Base-by-base conservation (phyloP, 2,329 filamentous ascomycete genomes). In the Cladosporium sp. region DNA sequence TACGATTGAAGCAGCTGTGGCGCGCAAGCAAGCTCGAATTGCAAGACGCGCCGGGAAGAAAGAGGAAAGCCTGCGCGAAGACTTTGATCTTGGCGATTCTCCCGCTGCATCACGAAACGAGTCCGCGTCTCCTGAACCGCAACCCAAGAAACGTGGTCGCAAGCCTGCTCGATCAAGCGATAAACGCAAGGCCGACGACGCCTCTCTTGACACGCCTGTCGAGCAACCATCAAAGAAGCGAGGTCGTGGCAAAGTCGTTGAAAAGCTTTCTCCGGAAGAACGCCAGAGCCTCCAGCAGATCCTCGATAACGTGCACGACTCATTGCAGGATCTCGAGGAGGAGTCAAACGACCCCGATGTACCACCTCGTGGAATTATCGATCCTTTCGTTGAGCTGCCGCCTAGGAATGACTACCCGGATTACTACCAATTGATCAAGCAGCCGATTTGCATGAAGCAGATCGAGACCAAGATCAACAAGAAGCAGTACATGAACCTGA, bases 391-490 rank as follows among this genome's bases (percentile, higher is more conserved):
- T 78, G 93, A 95, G 75, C 84, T 97, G 35, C 94, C 94, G 1
- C 90, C 92, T 49, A 96, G 92, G 81, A 89, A 89, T 66, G 89
- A 94, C 67, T 99, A 96, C 75, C 91, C 92, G 29, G 93, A 98
- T 76, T 99, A 99, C 82, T 99, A 97, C 77, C 82, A 94, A 76
- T 88, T 97, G 78, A 99, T 99, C 77, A 87, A 90, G 75, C 90
- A 89, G 64, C 95, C 95, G 0, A 97, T 99, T 75, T 94, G 91
- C 75, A 97, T 98, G 91, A 95, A 97, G 72, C 89, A 93, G 77
- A 97, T 99, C 74, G 88, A 92, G 76, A 91, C 90, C 76, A 94
- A 92, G 83, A 97, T 99, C 81, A 97, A 97, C 82, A 94, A 92
- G 79, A 92, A 96, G 75, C 92, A 97, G 75, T 99, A 99, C 78